Conservation (phyloP, 768 basidiomycete genomes). For the Fomitopsis pulvina region DNA sequence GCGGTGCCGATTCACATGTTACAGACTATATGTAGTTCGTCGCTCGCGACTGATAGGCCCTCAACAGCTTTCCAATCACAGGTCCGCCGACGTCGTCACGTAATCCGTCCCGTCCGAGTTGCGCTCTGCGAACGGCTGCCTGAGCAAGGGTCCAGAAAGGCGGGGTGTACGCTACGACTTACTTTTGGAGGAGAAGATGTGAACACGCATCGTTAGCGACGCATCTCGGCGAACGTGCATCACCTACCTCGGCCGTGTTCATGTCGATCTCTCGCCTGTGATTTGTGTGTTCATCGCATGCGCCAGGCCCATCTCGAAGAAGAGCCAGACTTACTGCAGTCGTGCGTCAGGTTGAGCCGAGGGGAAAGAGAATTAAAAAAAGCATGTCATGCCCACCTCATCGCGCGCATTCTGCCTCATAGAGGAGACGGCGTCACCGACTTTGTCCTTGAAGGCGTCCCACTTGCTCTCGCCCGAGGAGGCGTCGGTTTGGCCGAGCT, state of each 20-base stretch:
- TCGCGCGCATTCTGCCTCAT: constrained; percentile 1
- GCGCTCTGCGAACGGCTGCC: background rate
- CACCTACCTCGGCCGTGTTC: background rate
- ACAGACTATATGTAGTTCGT: no score
- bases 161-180: no score
- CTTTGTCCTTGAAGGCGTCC: constrained; percentile 1
- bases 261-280: constrained; percentile 1
- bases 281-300: background rate
- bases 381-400: background rate
- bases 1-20: no score
- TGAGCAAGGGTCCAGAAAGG: background rate
- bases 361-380: background rate
- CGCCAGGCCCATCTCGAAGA: background rate
- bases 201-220: no score
- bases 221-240: no score
- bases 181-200: no score
- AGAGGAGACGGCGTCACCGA: background rate
- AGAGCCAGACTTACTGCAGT: background rate
- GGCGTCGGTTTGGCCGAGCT: background rate
- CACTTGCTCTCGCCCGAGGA: background rate
- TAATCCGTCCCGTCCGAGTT: background rate
- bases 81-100: background rate
- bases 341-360: background rate
- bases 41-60: no score
- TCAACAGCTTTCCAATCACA: no score